phyloP scores from a whole-genome alignment of 192 early-diverging fungal genomes.

The Lunasporangiospora selenospora region DNA sequence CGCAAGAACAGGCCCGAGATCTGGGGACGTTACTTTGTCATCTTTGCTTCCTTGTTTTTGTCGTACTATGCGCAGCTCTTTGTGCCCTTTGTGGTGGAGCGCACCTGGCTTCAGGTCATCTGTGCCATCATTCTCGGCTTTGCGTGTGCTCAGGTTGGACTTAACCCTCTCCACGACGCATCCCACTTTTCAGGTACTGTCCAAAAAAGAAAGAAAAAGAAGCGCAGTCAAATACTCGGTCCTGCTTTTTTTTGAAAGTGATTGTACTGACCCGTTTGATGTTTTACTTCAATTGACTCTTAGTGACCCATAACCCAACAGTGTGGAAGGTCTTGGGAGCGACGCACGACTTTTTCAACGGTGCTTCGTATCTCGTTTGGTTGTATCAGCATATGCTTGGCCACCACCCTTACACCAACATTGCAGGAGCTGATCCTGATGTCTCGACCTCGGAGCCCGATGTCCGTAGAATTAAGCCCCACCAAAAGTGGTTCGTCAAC shows the following conservation, averaged over 20 bases:
- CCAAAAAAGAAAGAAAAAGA: too few relatives aligned
- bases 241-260: too few relatives aligned
- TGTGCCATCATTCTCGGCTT: slow-evolving; percentile 59
- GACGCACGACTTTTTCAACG: slow-evolving; percentile 66
- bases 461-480: slow-evolving; percentile 59
- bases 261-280: too few relatives aligned
- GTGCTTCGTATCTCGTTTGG: slow-evolving; percentile 62
- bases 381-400: slow-evolving; percentile 65
- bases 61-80: slow-evolving; percentile 58
- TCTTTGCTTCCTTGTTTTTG: slow-evolving; percentile 44
- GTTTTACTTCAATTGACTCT: too few relatives aligned
- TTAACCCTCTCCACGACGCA: slow-evolving; percentile 64
- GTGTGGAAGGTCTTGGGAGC: slow-evolving; percentile 62
- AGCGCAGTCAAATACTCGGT: too few relatives aligned
- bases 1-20: slow-evolving; percentile 55
- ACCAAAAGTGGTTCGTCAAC: slow-evolving; percentile 56
- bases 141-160: slow-evolving; percentile 56
- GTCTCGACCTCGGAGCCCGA: slow-evolving; percentile 54
- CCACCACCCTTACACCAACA: slow-evolving; percentile 67
- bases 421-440: slow-evolving; percentile 63
- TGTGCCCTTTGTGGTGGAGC: slow-evolving; percentile 50
- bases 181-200: slow-evolving; percentile 58
- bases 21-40: slow-evolving; percentile 56
- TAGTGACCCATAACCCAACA: slow-evolving; percentile 56
- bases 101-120: slow-evolving; percentile 51